phyloP scores from a whole-genome alignment of 441 rosid genomes.

The Corymbia calophylla region DNA sequence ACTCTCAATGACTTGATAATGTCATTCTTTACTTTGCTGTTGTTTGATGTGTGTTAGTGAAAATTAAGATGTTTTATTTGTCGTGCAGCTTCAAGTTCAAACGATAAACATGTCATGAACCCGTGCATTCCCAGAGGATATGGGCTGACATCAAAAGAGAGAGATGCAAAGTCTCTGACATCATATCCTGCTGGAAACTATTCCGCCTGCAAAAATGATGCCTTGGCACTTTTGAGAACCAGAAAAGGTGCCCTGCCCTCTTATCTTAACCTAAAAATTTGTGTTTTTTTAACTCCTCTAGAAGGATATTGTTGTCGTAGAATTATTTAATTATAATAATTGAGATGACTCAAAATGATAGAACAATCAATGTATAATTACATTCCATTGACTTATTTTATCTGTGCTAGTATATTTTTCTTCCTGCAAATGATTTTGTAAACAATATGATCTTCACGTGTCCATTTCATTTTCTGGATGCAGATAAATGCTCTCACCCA shows the following conservation, averaged over 20 bases:
- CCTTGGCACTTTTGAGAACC: slow-evolving; percentile 21
- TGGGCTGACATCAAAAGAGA: slow-evolving; percentile 6
- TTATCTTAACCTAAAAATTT: not conserved
- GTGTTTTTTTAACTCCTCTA: not conserved
- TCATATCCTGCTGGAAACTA: slow-evolving; percentile 31
- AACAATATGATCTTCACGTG: not conserved
- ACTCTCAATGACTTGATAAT: not conserved
- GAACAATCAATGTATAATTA: not conserved
- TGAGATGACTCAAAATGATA: not conserved
- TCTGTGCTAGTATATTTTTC: not conserved
- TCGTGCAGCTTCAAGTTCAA: slow-evolving; percentile 15
- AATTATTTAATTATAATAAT: not conserved
- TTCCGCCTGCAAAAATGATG: slow-evolving; percentile 31
- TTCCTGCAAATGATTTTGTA: not conserved
- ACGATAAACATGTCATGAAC: slow-evolving; percentile 2
- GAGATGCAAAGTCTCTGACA: slow-evolving; percentile 8
- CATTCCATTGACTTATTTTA: not conserved
- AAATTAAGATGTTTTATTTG: not conserved
- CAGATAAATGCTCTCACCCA: slow-evolving; percentile 30
- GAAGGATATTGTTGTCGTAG: not conserved
- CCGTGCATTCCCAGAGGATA: slow-evolving; percentile 39
- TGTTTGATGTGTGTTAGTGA: not conserved
- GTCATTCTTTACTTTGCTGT: not conserved
- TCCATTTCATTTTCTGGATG: slow-evolving; percentile 1
- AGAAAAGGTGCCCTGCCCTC: slow-evolving; percentile 17